A percentile compares a stretch with the other conserved stretches of the same genome.
Conservation (phyloP, 1,284 basidiomycete genomes). For the Ganoderma sinense region DNA sequence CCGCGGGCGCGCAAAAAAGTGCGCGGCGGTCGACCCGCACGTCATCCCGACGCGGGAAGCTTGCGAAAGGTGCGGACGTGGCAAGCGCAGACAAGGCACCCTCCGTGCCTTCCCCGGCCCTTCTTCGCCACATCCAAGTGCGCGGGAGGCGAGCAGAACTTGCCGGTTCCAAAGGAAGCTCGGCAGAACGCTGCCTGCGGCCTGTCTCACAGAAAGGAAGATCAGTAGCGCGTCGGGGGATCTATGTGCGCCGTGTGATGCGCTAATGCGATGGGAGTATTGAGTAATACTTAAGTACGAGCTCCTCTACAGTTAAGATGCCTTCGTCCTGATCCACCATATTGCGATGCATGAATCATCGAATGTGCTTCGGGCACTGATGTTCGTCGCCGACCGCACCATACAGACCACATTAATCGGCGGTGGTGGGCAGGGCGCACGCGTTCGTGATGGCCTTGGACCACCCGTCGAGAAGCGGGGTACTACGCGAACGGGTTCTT, state of each 20-base stretch:
- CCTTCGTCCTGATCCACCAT: neutral
- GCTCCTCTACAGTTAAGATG: neutral
- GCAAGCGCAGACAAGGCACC: neutral
- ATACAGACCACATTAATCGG: neutral
- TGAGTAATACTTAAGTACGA: neutral
- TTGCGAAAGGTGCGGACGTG: neutral
- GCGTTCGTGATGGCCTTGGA: neutral
- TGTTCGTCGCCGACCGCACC: neutral
- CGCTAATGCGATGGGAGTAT: neutral
- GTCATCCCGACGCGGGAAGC: neutral
- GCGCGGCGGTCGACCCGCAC: neutral
- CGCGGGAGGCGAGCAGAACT: neutral
- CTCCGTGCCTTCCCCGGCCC: neutral
- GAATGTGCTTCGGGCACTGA: neutral
- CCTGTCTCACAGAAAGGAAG: neutral
- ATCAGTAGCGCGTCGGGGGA: neutral
- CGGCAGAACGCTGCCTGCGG: neutral
- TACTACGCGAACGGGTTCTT: neutral
- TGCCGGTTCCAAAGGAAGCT: neutral
- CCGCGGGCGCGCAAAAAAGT: neutral
- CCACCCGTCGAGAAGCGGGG: neutral
- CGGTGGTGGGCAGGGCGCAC: neutral
- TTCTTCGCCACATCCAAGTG: neutral
- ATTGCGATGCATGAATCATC: neutral
- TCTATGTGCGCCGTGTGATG: neutral